Evolutionary conservation across 345 rosid genomes (phyloP).

Genomic region (Rhodamnia rubescens): DNA sequence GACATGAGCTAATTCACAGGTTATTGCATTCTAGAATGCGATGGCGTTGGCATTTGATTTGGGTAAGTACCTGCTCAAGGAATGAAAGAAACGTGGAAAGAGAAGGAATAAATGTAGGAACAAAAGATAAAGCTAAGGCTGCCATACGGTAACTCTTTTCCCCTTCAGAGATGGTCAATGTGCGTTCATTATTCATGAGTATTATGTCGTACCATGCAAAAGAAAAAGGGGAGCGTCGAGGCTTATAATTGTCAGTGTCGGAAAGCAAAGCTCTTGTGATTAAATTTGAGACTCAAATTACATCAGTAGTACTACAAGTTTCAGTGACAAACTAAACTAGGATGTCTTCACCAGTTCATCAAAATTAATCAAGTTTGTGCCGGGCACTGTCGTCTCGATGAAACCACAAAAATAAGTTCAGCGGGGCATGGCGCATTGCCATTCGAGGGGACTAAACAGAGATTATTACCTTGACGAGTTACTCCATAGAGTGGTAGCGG

Average conservation of each 20-base stretch:
- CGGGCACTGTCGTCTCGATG: not conserved
- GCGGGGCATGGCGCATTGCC: not conserved
- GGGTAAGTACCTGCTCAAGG: not conserved
- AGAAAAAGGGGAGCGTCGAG: not conserved
- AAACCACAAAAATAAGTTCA: not conserved
- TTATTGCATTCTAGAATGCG: not conserved
- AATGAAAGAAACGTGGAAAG: not conserved
- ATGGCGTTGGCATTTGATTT: not conserved
- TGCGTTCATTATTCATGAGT: not conserved
- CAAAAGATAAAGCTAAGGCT: not conserved
- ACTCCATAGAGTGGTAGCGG: constrained; percentile 48
- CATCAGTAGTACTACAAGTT: constrained; percentile 4
- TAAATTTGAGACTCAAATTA: not conserved
- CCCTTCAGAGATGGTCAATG: not conserved
- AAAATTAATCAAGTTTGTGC: not conserved
- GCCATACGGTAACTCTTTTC: not conserved
- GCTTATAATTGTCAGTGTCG: not conserved
- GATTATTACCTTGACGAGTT: constrained; percentile 60
- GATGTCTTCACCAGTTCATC: not conserved
- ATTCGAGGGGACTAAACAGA: not conserved
- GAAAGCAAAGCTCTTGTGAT: not conserved
- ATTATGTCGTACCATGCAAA: not conserved
- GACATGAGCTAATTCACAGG: not conserved
- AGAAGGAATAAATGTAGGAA: not conserved
- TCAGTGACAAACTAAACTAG: not conserved